Evolutionary conservation across 495 filamentous ascomycete species (phyloP).

Genomic region (Penicillium turbatum): DNA sequence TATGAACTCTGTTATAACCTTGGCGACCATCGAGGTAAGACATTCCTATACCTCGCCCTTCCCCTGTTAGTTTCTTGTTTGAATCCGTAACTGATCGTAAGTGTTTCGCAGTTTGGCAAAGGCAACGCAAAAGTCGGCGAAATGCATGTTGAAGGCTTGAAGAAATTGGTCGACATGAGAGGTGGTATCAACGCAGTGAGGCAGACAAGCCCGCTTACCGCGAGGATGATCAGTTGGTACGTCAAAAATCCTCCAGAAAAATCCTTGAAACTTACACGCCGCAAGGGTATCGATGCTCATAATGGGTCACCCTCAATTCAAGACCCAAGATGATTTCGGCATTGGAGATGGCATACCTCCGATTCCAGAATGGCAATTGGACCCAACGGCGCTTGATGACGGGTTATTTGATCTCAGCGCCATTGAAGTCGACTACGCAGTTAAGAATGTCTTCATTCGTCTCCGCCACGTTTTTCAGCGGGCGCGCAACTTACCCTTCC

Average conservation of each 20-base stretch:
- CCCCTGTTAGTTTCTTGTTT: not conserved
- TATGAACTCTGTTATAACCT: slow-evolving; percentile 50
- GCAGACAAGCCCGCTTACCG: slow-evolving; percentile 47
- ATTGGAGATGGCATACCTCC: slow-evolving; percentile 44
- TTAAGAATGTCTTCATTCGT: slow-evolving; percentile 38
- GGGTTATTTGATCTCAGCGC: slow-evolving; percentile 12
- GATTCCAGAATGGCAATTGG: slow-evolving; percentile 41
- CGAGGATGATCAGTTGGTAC: slow-evolving; percentile 51
- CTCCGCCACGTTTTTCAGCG: slow-evolving; percentile 38
- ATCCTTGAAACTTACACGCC: slow-evolving; percentile 5
- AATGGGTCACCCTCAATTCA: slow-evolving; percentile 45
- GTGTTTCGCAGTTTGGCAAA: slow-evolving; percentile 39
- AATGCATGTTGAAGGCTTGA: slow-evolving; percentile 51
- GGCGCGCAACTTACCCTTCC: slow-evolving; percentile 19
- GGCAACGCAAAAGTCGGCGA: slow-evolving; percentile 39
- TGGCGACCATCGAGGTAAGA: slow-evolving; percentile 50
- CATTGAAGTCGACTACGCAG: slow-evolving; percentile 26
- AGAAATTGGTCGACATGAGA: slow-evolving; percentile 40
- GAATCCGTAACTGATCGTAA: not conserved
- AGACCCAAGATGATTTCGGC: slow-evolving; percentile 45
- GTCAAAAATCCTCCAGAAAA: not conserved
- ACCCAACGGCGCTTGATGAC: slow-evolving; percentile 4
- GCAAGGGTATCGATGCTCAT: slow-evolving; percentile 50
- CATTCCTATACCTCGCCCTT: not conserved
- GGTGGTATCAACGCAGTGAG: slow-evolving; percentile 45